phyloP scores from a whole-genome alignment of 257 asterid species.

The Nemophila menziesii region DNA sequence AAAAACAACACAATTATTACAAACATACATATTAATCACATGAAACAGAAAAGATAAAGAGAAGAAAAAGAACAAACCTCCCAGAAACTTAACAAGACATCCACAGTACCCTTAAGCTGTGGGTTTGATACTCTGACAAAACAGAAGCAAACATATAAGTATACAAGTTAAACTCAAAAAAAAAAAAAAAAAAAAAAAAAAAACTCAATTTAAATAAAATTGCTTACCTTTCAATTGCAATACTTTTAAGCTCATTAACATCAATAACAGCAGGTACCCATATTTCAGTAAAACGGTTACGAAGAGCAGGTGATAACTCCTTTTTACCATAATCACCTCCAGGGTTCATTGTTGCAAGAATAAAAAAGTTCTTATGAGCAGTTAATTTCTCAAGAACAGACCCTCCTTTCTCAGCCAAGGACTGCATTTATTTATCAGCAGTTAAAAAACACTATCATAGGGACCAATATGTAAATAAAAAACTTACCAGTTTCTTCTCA shows the following conservation, averaged over 20 bases:
- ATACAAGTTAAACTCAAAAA: background rate
- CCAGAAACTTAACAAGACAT: conserved; percentile 77
- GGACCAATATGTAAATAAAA: too few species aligned
- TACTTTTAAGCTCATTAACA: conserved; percentile 62
- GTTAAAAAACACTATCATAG: too few species aligned
- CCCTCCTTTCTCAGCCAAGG: conserved; percentile 98
- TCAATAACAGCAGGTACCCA: conserved; percentile 91
- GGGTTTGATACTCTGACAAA: conserved; percentile 43
- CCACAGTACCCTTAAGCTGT: conserved; percentile 32
- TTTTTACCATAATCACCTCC: conserved; percentile 98
- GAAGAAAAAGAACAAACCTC: too few species aligned
- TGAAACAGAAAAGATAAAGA: too few species aligned
- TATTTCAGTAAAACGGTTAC: conserved; percentile 94
- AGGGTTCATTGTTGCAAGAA: conserved; percentile 97
- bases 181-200: background rate
- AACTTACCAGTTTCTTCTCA: conserved; percentile 78
- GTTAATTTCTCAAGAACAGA: conserved; percentile 55
- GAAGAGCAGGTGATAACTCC: conserved; percentile 94
- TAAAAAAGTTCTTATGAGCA: conserved; percentile 57
- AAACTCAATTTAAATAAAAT: background rate
- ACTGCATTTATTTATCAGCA: conserved; percentile 43
- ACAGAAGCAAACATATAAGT: conserved; percentile 1
- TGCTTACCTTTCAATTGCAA: conserved; percentile 68
- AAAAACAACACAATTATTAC: conserved; percentile 9
- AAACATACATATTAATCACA: too few species aligned